A percentile compares a stretch with the other conserved stretches of the same genome.
Evolutionary conservation across 805 yeast species (phyloP).

Genomic region (Candida ortonii): DNA sequence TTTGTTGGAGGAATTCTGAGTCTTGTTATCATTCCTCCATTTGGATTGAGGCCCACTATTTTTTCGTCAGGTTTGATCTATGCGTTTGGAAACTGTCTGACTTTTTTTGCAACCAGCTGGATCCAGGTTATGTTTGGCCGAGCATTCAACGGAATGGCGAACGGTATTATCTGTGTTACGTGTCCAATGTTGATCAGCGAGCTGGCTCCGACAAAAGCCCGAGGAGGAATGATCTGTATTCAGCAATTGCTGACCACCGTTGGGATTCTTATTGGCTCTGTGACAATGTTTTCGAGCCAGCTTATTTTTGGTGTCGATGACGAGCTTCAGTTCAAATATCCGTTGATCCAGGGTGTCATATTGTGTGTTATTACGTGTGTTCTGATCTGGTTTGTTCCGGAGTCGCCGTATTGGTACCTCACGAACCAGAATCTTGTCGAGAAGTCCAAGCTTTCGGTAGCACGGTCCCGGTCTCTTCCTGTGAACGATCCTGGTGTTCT

Average conservation of each 20-base stretch:
- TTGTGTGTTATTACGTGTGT: slow-evolving; percentile 14
- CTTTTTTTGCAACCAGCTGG: slow-evolving; percentile 24
- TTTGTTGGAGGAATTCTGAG: slow-evolving; percentile 32
- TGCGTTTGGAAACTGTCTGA: slow-evolving; percentile 20
- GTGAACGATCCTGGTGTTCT: slow-evolving; percentile 22
- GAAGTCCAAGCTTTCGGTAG: slow-evolving; percentile 21
- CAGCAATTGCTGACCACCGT: slow-evolving; percentile 34
- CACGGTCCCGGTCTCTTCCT: slow-evolving; percentile 19
- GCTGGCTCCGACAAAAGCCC: slow-evolving; percentile 28
- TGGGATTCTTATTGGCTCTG: slow-evolving; percentile 34
- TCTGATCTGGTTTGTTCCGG: slow-evolving; percentile 32
- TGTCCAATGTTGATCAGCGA: slow-evolving; percentile 39
- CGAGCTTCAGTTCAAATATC: slow-evolving; percentile 24
- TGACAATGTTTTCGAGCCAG: slow-evolving; percentile 22
- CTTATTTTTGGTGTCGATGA: slow-evolving; percentile 3
- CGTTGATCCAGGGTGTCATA: slow-evolving; percentile 22
- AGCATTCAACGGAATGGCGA: slow-evolving; percentile 30
- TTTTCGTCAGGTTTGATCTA: slow-evolving; percentile 24
- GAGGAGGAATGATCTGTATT: slow-evolving; percentile 33
- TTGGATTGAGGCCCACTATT: slow-evolving; percentile 28
- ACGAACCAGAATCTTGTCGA: slow-evolving; percentile 10
- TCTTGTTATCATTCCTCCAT: slow-evolving; percentile 20
- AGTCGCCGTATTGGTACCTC: slow-evolving; percentile 33
- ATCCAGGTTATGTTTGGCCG: slow-evolving; percentile 28
- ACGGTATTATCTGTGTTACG: slow-evolving; percentile 32